A percentile compares a stretch with the other conserved stretches of the same genome.
These are phyloP conservation scores for Nicotiana paniculata DNA, from an alignment of 257 asterid species.

Conservation along the genomic window DNA sequence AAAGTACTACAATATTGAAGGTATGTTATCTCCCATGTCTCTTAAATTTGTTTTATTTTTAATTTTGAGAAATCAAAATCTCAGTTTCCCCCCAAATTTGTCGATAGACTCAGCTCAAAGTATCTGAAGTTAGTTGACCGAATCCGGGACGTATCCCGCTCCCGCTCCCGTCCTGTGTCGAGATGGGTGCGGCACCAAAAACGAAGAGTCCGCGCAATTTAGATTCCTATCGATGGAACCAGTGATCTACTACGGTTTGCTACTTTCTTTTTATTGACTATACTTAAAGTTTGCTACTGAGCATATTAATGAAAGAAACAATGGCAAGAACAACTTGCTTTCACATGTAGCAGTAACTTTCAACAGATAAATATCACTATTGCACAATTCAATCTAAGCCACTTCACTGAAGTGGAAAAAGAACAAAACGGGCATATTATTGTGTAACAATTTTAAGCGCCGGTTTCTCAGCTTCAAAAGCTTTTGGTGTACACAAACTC, in stretches of 20 bases:
- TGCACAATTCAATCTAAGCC: background rate
- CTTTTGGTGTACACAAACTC: conserved; percentile 25
- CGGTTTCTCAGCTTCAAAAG: conserved; percentile 35
- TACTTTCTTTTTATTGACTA: background rate
- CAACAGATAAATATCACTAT: background rate
- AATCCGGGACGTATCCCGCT: no score
- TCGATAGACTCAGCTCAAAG: no score
- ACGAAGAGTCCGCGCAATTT: no score
- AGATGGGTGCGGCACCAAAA: no score
- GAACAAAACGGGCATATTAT: background rate
- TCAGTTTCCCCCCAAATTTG: no score
- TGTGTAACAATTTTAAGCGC: background rate
- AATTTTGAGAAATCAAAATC: no score
- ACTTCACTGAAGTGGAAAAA: background rate
- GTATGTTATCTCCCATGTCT: no score
- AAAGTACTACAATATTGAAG: no score
- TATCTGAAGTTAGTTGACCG: no score
- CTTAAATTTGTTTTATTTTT: no score
- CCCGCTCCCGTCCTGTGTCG: no score
- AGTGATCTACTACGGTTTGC: background rate
- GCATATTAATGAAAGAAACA: background rate
- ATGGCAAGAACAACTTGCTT: conserved; percentile 3
- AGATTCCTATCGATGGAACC: background rate
- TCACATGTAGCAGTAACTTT: background rate
- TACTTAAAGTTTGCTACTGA: background rate